Evolutionary conservation across 2,329 filamentous ascomycete genomes (phyloP).

Genomic region (Calonectria pauciramosa): DNA sequence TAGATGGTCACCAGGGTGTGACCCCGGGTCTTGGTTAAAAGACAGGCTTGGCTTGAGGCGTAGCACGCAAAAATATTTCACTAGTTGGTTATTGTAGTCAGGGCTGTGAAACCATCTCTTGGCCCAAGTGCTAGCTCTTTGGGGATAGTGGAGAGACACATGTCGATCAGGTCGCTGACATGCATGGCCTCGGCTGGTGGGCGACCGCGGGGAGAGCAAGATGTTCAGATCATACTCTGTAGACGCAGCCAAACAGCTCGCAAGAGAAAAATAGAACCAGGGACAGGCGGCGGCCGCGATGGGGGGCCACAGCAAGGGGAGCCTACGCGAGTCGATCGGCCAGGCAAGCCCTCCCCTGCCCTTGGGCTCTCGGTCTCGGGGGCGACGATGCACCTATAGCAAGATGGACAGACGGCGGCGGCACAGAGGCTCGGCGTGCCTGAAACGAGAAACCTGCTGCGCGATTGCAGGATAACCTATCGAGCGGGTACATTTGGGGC

Average conservation of each 20-base stretch:
- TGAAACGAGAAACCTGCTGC: slow-evolving; percentile 26
- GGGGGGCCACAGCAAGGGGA: slow-evolving; percentile 8
- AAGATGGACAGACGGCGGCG: slow-evolving; percentile 9
- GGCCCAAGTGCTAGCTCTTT: neutral
- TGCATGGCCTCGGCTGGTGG: slow-evolving; percentile 37
- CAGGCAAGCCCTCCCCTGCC: slow-evolving; percentile 32
- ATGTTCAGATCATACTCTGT: neutral
- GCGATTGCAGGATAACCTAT: neutral
- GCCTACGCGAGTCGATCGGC: slow-evolving; percentile 32
- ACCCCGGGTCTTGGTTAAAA: slow-evolving; percentile 40
- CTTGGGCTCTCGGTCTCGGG: slow-evolving; percentile 29
- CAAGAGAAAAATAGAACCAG: neutral
- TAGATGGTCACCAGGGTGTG: slow-evolving; percentile 35
- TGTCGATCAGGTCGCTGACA: slow-evolving; percentile 27
- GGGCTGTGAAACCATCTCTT: slow-evolving; percentile 3
- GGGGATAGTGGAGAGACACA: slow-evolving; percentile 32
- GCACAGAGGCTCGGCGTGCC: slow-evolving; percentile 19
- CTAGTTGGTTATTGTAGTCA: neutral
- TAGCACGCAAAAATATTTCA: slow-evolving; percentile 22
- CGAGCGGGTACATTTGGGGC: neutral
- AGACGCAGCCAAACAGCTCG: slow-evolving; percentile 11
- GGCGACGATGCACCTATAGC: slow-evolving; percentile 17
- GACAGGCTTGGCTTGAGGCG: slow-evolving; percentile 40
- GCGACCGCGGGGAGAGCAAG: slow-evolving; percentile 28
- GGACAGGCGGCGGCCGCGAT: slow-evolving; percentile 7